Base-by-base conservation (phyloP, 78 protist genomes). In the Dictyostelium intermedium region DNA sequence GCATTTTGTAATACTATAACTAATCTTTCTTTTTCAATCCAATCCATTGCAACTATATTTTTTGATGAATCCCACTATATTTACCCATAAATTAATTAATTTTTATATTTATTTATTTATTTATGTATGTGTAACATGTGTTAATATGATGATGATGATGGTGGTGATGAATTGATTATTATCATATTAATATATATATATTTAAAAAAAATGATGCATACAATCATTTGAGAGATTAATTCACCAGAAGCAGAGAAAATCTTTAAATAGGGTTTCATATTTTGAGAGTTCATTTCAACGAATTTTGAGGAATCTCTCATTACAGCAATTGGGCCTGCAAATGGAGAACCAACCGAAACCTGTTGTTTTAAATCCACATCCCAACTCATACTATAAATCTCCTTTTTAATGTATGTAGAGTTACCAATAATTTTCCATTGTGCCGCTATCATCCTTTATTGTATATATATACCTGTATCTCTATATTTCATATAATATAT, bases 281-380 rank as follows among this genome's bases (percentile, higher is more conserved):
- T 78, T 66, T 79, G 84, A 30, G 85, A 60, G 45, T 77, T 87
- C 16, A 79, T 16, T 87, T 87, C 93, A 56, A 87, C 35, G 16
- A 76, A 35, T 79, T 87, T 87, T 25, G 93, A 30, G 6, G 78
- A 37, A 53, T 87, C 93, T 45, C 93, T 53, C 32, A 69, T 78
- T 2, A 87, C 93, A 11, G 85, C 93, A 0, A 87, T 87, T 20
- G 93, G 93, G 32, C 93, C 93, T n/a, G 69, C 93, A 79, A 77
- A 77, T 16, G 93, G 93, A 30, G 93, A 84, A 27, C 72, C 93
- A 25, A 87, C 66, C n/a, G 73, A 56, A 27, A 87, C 82, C 37
- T 53, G 70, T 34, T 63, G 83, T 60, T 73, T 78, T 32, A 77
- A 37, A 41, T 87, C 85, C 27, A 87, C 85, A 87, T 87, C 93